Conservation (phyloP, 805 yeast species). For the Lipomyces chichibuensis region DNA sequence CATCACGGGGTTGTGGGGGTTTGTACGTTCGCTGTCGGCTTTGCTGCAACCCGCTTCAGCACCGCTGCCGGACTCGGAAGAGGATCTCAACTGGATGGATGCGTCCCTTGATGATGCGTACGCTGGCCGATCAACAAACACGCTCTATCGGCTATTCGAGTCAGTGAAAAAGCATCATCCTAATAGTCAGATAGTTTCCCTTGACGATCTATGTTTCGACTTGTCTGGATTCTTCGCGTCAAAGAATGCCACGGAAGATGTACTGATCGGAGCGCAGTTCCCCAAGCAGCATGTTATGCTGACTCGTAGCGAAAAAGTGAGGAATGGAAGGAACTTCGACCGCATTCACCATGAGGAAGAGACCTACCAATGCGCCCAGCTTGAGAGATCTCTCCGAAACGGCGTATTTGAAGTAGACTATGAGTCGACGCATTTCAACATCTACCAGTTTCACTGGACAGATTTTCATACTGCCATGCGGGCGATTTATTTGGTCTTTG, state of each 20-base stretch:
- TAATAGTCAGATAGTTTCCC: not conserved
- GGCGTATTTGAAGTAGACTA: slow-evolving; percentile 7
- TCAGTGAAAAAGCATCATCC: not conserved
- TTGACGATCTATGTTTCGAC: not conserved
- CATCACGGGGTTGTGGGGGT: too few species aligned
- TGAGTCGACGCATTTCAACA: not conserved
- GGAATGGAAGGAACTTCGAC: not conserved
- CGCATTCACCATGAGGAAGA: not conserved
- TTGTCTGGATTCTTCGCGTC: not conserved
- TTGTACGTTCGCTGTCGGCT: too few species aligned
- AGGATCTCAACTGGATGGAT: not conserved
- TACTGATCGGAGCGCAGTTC: not conserved
- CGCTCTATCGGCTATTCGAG: not conserved
- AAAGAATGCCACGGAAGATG: not conserved
- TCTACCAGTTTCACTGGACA: not conserved
- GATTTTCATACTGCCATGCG: not conserved
- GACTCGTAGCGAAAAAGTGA: not conserved
- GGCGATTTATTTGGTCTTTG: not conserved
- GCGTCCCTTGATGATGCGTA: slow-evolving; percentile 1
- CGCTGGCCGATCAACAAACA: not conserved
- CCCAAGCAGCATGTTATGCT: not conserved
- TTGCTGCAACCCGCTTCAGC: too few species aligned
- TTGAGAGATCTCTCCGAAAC: not conserved
- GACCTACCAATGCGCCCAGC: not conserved
- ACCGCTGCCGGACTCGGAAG: too few species aligned